These are phyloP conservation scores for Comarum palustre DNA, from an alignment of 306 rosid species.

Conservation along the genomic window DNA sequence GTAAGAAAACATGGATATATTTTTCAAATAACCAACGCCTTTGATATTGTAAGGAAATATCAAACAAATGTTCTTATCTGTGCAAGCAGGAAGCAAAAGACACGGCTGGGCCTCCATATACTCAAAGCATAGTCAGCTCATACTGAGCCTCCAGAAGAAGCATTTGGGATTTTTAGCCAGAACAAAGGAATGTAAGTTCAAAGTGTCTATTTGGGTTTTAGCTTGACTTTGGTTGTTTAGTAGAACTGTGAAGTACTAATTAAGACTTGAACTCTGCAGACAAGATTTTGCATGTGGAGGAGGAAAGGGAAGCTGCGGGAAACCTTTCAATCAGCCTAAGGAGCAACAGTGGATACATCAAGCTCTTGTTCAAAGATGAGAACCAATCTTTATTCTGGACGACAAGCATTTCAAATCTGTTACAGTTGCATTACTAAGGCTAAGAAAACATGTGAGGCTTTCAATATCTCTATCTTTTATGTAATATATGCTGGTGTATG, in stretches of 20 bases:
- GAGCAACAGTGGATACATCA: slow-evolving; percentile 21
- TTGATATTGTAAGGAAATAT: not conserved
- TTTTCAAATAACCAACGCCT: not conserved
- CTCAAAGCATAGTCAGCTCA: slow-evolving; percentile 25
- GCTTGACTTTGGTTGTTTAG: not conserved
- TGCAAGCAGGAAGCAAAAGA: slow-evolving; percentile 18
- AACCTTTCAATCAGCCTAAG: slow-evolving; percentile 16
- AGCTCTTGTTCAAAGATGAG: slow-evolving; percentile 26
- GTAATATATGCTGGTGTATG: not conserved
- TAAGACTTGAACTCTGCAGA: slow-evolving; percentile 5
- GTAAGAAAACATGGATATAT: not conserved
- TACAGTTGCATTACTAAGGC: slow-evolving; percentile 16
- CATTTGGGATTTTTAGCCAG: slow-evolving; percentile 23
- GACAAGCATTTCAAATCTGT: slow-evolving; percentile 23
- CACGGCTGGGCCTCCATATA: slow-evolving; percentile 14
- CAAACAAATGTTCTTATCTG: not conserved
- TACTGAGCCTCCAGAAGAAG: slow-evolving; percentile 20
- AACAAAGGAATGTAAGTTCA: slow-evolving; percentile 24
- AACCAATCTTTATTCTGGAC: slow-evolving; percentile 21
- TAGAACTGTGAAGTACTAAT: not conserved
- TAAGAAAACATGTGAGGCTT: not conserved
- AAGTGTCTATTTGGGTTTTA: not conserved
- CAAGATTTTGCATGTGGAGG: slow-evolving; percentile 24
- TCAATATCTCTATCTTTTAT: not conserved
- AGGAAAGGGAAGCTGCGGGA: slow-evolving; percentile 20